Conservation (phyloP, 768 basidiomycete genomes). For the Albatrellus ellisii region DNA sequence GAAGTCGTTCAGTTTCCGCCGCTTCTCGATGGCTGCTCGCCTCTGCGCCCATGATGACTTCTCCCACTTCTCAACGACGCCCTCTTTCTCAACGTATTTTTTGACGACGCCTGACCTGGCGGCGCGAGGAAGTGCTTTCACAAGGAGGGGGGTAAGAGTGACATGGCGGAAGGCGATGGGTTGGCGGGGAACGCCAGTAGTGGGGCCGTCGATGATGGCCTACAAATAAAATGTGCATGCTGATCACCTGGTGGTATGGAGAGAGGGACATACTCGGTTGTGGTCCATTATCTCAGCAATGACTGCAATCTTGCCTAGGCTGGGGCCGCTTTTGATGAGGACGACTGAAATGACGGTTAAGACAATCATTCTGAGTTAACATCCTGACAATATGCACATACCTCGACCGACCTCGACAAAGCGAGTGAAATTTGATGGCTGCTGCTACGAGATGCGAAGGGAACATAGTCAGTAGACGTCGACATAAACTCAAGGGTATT, state of each 20-base stretch:
- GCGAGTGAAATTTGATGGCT: constrained; percentile 77
- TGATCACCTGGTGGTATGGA: not conserved
- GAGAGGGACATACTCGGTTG: constrained; percentile 62
- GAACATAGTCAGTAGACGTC: not conserved
- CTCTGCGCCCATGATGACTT: constrained; percentile 82
- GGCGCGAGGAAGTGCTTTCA: constrained; percentile 76
- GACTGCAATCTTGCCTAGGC: constrained; percentile 80
- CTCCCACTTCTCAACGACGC: constrained; percentile 78
- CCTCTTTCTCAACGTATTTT: constrained; percentile 83
- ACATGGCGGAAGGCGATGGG: constrained; percentile 86
- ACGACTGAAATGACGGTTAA: constrained; percentile 42
- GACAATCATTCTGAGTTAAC: not conserved
- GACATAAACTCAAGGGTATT: not conserved
- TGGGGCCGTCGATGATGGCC: constrained; percentile 95
- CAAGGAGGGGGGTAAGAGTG: constrained; percentile 74
- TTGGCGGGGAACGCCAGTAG: constrained; percentile 86
- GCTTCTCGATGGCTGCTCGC: constrained; percentile 58
- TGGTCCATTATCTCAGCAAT: constrained; percentile 99
- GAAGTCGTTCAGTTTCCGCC: constrained; percentile 79
- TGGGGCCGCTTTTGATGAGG: constrained; percentile 84
- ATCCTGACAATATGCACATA: constrained; percentile 21
- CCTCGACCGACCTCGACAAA: constrained; percentile 98
- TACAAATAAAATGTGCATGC: constrained; percentile 19
- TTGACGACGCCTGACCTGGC: constrained; percentile 73
- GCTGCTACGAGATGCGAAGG: not conserved